phyloP scores from a whole-genome alignment of 73 alveolate species.

The Paramecium primaurelia region DNA sequence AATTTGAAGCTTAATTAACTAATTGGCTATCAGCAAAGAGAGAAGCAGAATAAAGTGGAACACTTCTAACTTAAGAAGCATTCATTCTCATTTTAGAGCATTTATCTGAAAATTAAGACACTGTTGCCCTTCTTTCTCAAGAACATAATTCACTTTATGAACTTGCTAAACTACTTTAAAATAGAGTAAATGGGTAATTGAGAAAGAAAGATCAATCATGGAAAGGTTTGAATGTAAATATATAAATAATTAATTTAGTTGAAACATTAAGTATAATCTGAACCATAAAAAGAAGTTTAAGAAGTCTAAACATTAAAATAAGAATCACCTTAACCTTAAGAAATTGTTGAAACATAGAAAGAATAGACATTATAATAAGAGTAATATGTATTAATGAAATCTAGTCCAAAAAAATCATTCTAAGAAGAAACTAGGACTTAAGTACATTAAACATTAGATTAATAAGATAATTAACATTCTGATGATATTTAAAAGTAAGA shows the following conservation, averaged over 20 bases:
- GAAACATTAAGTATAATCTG: background rate
- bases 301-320: background rate
- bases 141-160: background rate
- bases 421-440: background rate
- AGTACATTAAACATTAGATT: background rate
- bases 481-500: background rate
- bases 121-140: background rate
- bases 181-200: background rate
- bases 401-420: background rate
- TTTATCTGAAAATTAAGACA: background rate
- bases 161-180: background rate
- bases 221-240: background rate
- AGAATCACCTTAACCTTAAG: background rate
- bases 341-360: background rate
- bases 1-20: background rate
- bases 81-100: conserved; percentile 12
- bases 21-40: background rate
- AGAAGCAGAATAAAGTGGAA: conserved; percentile 2
- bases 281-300: background rate
- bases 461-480: background rate
- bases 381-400: background rate
- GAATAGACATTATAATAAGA: background rate
- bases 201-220: conserved; percentile 11
- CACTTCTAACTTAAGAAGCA: background rate
- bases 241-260: background rate